Evolutionary conservation across 2,329 filamentous ascomycete genomes (phyloP).

Genomic region (Graphiopsis chlorocephala): DNA sequence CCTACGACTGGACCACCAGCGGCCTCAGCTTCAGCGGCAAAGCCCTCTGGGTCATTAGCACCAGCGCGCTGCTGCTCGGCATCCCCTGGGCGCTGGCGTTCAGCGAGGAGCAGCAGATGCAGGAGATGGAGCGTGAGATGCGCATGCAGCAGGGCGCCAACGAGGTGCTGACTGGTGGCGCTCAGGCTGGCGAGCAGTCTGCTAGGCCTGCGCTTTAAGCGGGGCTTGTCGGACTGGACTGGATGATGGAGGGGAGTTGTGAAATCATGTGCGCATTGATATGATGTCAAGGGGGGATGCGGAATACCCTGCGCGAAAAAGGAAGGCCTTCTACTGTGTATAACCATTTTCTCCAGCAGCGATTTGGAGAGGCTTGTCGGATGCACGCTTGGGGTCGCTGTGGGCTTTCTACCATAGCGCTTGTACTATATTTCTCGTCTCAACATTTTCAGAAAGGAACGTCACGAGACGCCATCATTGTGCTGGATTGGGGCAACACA

Average conservation of each 20-base stretch:
- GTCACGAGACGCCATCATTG: neutral
- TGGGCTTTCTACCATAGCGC: constrained; percentile 11
- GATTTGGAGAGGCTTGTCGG: neutral
- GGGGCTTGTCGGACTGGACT: no score
- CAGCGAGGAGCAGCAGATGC: constrained; percentile 91
- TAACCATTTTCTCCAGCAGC: neutral
- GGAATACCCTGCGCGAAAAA: neutral
- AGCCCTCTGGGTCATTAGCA: constrained; percentile 86
- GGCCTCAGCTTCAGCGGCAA: constrained; percentile 74
- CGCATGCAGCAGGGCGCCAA: constrained; percentile 89
- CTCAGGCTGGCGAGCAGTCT: constrained; percentile 9
- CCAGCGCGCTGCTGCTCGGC: constrained; percentile 81
- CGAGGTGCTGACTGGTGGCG: constrained; percentile 53
- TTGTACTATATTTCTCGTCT: constrained; percentile 17
- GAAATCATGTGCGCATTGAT: neutral
- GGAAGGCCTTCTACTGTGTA: constrained; percentile 4
- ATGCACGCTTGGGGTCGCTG: neutral
- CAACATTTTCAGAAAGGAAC: neutral
- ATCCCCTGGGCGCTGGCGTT: constrained; percentile 92
- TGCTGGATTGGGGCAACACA: neutral
- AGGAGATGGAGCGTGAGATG: constrained; percentile 97
- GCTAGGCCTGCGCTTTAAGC: constrained; percentile 10
- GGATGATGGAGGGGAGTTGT: neutral
- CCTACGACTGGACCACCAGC: constrained; percentile 57
- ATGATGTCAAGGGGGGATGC: neutral